Evolutionary conservation across 2,329 filamentous ascomycete genomes (phyloP), one percentile per base, ranked within the genome.

Genomic region (Beauveria scarabaeidicola): DNA sequence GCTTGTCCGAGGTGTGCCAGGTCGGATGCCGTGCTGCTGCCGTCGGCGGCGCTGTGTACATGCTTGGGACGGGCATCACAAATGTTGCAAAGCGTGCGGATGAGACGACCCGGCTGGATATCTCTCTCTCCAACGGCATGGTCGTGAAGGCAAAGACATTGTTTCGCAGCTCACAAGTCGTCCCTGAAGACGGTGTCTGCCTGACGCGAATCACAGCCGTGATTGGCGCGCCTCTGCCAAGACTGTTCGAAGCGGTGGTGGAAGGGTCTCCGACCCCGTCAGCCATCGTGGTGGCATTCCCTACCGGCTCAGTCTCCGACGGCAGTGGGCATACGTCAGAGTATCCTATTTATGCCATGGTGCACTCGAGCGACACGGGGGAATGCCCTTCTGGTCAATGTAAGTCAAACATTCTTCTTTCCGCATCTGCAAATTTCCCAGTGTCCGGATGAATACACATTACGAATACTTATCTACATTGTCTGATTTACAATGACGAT

Each of bases 401-500:
- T 99, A 83, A 91, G 93, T 89, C 52, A 60, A 23, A 17, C 9
- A 51, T 61, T 62, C 64, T 43, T 44, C 64, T 58, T 54, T 62
- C 62, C 44, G 43, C 47, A 63, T 64, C 61, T 23, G 29, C 43
- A 48, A 48, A 62, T 60, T 43, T 54, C 58, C 50, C 68, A 71
- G 74, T 81, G 75, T 81, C 80, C 88, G 91, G 93, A 97, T 97
- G 92, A 96, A 81, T 75, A 76, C 82, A 61, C 76, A 74, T 76
- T 79, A 80, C 75, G 82, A 95, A 94, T 90, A 92, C 92, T 97
- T 97, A 97, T 97, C 93, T 97, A 97, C 93, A 97, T 97, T 97
- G 91, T 89, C 93, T 92, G 93, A 96, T 88, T 78, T 78, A 74
- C 81, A 82, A 77, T 96, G 92, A 95, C 86, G 91, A 94, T 82